phyloP scores from a whole-genome alignment of 2,329 filamentous ascomycete genomes.

The Trichoderma sp. region DNA sequence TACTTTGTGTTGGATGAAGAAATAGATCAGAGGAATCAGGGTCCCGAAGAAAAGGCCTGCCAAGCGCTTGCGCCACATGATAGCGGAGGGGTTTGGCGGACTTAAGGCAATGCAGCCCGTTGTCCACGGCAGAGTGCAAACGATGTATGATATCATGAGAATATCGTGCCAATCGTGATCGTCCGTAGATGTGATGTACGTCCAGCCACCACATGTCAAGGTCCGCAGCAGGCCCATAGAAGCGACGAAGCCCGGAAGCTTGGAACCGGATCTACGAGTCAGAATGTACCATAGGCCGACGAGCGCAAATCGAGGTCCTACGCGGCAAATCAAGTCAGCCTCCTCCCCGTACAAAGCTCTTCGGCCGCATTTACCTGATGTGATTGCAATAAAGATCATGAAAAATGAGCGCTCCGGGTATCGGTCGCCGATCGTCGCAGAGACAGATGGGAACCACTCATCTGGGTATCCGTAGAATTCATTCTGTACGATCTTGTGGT shows the following conservation, averaged over 20 bases:
- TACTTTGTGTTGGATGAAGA: slow-evolving; percentile 98
- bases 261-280: slow-evolving; percentile 72
- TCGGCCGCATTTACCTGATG: slow-evolving; percentile 65
- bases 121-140: slow-evolving; percentile 95
- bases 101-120: slow-evolving; percentile 85
- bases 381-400: slow-evolving; percentile 95
- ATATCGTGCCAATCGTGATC: slow-evolving; percentile 99
- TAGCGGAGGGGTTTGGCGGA: slow-evolving; percentile 76
- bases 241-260: slow-evolving; percentile 79
- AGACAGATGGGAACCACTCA: slow-evolving; percentile 97
- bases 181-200: slow-evolving; percentile 96
- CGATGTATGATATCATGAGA: slow-evolving; percentile 98
- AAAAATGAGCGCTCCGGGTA: slow-evolving; percentile 97
- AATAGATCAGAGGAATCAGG: slow-evolving; percentile 87
- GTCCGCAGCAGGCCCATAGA: slow-evolving; percentile 83
- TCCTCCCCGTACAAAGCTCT: neutral
- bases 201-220: slow-evolving; percentile 95
- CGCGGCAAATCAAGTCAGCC: slow-evolving; percentile 7
- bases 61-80: slow-evolving; percentile 87
- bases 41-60: slow-evolving; percentile 86
- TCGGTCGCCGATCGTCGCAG: slow-evolving; percentile 93
- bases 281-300: slow-evolving; percentile 91
- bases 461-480: slow-evolving; percentile 92
- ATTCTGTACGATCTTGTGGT: slow-evolving; percentile 96
- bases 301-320: slow-evolving; percentile 86